Evolutionary conservation across 306 rosid genomes (phyloP), one percentile per base, ranked within the genome.

Genomic region (Acacia melanoxylon): DNA sequence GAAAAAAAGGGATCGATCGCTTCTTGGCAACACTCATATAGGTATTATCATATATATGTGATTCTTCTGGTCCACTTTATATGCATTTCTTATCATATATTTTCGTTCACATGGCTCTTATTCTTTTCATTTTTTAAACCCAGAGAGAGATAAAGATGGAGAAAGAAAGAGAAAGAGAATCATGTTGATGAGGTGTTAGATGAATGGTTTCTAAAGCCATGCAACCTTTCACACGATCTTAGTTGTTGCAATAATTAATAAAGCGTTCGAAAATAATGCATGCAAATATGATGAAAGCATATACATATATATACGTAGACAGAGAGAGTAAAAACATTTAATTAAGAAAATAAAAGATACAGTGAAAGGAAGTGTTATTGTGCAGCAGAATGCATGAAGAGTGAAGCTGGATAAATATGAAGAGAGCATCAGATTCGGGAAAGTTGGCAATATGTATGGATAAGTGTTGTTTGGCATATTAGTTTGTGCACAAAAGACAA

Each of bases 191-290:
- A 7, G 56, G 82, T 35, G 84, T 46, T 58, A 75, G 81, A 62
- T 81, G 69, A 83, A 58, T 84, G 71, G 85, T 75, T 80, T 76
- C 88, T 80, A 92, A 94, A 94, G 98, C 90, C 91, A 87, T 89
- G 91, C 89, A 89, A 89, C 93, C 97, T 94, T 94, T 90, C 90
- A 88, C 89, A 87, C 88, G 85, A 91, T 86, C 86, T 75, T 81
- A 88, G 87, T 68, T 76, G 83, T 83, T 72, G 70, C 69, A 77
- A 83, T 83, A 76, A 81, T 81, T 81, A 78, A 76, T 81, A 83
- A 88, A 84, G 87, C 35, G 0, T 12, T 75, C 85, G 84, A 77
- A 44, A 44, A 63, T 29, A 63, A 66, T 66, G 40, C 9, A 66
- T 66, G 40, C 19, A 52, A 19, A 19, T 51, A 19, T 51, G 58